Base-by-base conservation (phyloP, 257 asterid species). In the Thymus mandschuricus region DNA sequence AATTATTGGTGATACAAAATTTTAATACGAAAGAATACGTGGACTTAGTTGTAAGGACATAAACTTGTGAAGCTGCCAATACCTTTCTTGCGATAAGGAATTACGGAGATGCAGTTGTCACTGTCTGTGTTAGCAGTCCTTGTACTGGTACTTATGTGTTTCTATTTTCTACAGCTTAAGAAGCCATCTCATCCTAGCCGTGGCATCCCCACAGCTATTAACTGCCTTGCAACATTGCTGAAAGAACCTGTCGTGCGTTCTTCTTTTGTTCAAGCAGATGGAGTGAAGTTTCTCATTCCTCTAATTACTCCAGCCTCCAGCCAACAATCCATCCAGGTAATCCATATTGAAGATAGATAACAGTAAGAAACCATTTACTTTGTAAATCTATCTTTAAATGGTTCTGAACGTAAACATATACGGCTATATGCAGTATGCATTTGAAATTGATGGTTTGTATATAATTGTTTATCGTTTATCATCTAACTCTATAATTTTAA, bases 291-390 rank as follows among this genome's bases (percentile, higher is more conserved):
- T 80, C 90, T 92, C 64, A 77, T 87, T 78, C 97, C 97, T 70
- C 81, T 90, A 52, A 90, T 92, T 81, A 74, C 89, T 83, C 97
- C 98, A 68, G 97, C 93, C 66, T 90, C 98, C 69, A 90, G 89
- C 72, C 98, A 92, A 76, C 98, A 92, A 82, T 92, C 98, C 62
- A 90, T 84, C 67, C 98, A 92, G 96, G 97, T 92, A 78, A 69
- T 44, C 21, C 4, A 29, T 49, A 21, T 73, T 74, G 72, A 48
- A 38, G 70, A 38, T 38, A 38, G 1, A 34, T 71, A 51, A n/a
- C 66, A 27, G 60, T 10, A 28, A 55, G 61, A 35, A 51, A 41
- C 15, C 48, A 34, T 71, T 34, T 31, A 52, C 35, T 31, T 54
- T 65, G 54, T 64, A 31, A 64, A 60, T n/a, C 70, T 31, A 60